Conservation (phyloP, 2,329 filamentous ascomycete genomes). For the Fusarium sp. region DNA sequence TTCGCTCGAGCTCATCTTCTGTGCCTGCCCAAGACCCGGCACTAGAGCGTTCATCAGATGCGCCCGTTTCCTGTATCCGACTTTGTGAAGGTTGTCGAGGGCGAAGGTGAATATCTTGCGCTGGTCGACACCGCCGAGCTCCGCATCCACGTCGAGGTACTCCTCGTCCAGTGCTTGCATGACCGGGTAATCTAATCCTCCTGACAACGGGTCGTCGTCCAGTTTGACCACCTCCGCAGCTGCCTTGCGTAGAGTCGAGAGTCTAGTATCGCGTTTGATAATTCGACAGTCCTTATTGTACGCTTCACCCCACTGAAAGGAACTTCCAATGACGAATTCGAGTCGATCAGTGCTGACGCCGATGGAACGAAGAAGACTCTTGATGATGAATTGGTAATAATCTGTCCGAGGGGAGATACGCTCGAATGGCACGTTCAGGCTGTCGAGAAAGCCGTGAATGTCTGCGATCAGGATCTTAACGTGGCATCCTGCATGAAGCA, state of each 20-base stretch:
- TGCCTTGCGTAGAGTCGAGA: neutral
- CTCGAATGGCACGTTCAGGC: fast-evolving
- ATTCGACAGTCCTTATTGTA: neutral
- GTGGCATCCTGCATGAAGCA: neutral
- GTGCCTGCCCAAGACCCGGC: neutral
- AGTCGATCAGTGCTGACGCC: neutral
- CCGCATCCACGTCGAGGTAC: neutral
- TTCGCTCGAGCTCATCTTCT: conserved; percentile 15
- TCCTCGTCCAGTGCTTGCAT: conserved; percentile 2
- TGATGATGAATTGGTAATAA: neutral
- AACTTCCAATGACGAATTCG: neutral
- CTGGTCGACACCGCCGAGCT: conserved; percentile 3
- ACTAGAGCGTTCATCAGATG: conserved; percentile 7
- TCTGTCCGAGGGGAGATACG: neutral
- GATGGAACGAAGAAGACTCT: neutral
- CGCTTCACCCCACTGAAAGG: neutral
- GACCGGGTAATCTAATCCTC: neutral
- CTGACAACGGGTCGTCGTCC: fast-evolving
- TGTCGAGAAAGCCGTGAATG: neutral
- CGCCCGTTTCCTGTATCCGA: neutral
- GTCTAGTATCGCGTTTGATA: fast-evolving
- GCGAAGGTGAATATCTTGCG: neutral
- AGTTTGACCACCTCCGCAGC: neutral
- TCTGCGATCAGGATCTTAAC: conserved; percentile 7
- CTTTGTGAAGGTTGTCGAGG: neutral